Evolutionary conservation across 345 rosid genomes (phyloP).

Genomic region (Sisymbrium altissimum): DNA sequence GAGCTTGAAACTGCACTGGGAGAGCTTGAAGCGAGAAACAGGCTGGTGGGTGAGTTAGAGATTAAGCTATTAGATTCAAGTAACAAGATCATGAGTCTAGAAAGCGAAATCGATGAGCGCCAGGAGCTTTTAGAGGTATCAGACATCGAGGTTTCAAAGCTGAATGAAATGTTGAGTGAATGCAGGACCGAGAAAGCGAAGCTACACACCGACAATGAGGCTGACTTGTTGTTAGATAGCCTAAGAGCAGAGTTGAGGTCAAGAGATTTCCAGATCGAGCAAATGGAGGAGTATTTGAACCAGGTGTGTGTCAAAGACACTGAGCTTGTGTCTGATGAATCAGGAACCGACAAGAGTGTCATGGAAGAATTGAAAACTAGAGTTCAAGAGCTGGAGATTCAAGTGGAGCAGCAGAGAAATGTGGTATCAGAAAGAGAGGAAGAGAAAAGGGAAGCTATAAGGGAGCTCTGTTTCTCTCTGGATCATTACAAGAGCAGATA

Average conservation of each 20-base stretch:
- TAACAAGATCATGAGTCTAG: conserved; percentile 25
- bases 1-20: conserved; percentile 40
- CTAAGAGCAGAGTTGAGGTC: conserved; percentile 44
- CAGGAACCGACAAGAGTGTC: conserved; percentile 29
- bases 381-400: conserved; percentile 50
- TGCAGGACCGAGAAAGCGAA: conserved; percentile 53
- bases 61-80: conserved; percentile 33
- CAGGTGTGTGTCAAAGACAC: conserved; percentile 35
- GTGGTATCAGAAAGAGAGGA: conserved; percentile 57
- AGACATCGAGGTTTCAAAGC: conserved; percentile 36
- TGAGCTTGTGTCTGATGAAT: conserved; percentile 35
- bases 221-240: conserved; percentile 39
- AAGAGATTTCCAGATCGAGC: conserved; percentile 42
- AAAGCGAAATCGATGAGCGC: conserved; percentile 35
- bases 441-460: conserved; percentile 77
- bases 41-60: conserved; percentile 35
- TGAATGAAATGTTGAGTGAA: conserved; percentile 40
- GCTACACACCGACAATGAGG: conserved; percentile 39
- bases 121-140: conserved; percentile 35
- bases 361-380: conserved; percentile 40
- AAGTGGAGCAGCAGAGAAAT: conserved; percentile 49
- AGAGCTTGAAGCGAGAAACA: conserved; percentile 29
- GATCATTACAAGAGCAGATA: conserved; percentile 73
- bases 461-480: conserved; percentile 77
- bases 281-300: conserved; percentile 53